phyloP scores from a whole-genome alignment of 2,329 filamentous ascomycete species.

The Alternaria triticina region DNA sequence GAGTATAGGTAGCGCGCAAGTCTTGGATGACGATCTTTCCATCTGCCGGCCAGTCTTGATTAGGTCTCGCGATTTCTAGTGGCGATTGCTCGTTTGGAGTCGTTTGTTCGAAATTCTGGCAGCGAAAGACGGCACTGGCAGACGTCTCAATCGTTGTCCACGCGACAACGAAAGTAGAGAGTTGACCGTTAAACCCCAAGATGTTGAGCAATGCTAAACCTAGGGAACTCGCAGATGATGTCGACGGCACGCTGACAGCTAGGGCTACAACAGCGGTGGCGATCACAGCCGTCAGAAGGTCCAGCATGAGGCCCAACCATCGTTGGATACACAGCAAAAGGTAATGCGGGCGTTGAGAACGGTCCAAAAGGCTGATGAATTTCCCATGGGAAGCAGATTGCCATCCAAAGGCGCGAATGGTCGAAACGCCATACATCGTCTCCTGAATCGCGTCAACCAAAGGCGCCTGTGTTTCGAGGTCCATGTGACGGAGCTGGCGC shows the following conservation, averaged over 20 bases:
- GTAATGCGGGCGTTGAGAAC: constrained; percentile 49
- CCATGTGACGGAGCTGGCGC: constrained; percentile 55
- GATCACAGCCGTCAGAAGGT: constrained; percentile 13
- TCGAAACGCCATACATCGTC: constrained; percentile 53
- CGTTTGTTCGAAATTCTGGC: not conserved
- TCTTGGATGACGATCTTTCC: not conserved
- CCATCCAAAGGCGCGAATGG: constrained; percentile 55
- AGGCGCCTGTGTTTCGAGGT: constrained; percentile 57
- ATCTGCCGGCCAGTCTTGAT: not conserved
- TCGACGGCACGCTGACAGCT: constrained; percentile 38
- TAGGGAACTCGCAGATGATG: constrained; percentile 21
- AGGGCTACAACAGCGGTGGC: constrained; percentile 36
- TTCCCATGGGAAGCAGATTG: constrained; percentile 9
- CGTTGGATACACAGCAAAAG: constrained; percentile 50
- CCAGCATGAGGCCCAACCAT: constrained; percentile 48
- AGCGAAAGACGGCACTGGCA: constrained; percentile 11
- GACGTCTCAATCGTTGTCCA: not conserved
- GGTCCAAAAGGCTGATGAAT: constrained; percentile 40
- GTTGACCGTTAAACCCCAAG: constrained; percentile 5
- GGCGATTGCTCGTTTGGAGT: not conserved
- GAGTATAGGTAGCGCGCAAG: not conserved
- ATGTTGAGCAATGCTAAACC: constrained; percentile 10
- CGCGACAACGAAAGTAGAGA: not conserved
- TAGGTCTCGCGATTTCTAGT: not conserved
- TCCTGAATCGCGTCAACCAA: constrained; percentile 60